Evolutionary conservation across 768 basidiomycete species (phyloP).

Genomic region (Phallus indusiatus): DNA sequence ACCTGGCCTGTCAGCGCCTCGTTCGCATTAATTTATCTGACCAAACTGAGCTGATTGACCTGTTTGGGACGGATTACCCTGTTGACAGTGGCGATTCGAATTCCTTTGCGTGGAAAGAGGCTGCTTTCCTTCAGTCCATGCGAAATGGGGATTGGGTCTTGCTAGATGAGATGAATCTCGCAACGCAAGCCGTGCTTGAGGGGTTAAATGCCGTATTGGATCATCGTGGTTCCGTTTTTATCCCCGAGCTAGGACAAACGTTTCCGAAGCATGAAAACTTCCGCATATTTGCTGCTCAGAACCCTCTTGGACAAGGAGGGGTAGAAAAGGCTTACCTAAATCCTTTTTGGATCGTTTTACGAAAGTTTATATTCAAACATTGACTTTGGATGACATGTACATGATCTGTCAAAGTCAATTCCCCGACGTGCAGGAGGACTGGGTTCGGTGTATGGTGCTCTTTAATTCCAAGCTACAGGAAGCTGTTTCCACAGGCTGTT

Average conservation of each 20-base stretch:
- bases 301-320: slow-evolving; percentile 91
- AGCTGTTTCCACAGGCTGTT: slow-evolving; percentile 50
- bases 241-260: slow-evolving; percentile 87
- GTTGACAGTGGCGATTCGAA: slow-evolving; percentile 86
- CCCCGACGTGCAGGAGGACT: slow-evolving; percentile 42
- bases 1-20: slow-evolving; percentile 63
- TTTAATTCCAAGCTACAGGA: slow-evolving; percentile 71
- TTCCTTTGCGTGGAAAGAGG: slow-evolving; percentile 96
- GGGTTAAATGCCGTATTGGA: slow-evolving; percentile 94
- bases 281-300: slow-evolving; percentile 96
- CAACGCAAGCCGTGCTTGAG: slow-evolving; percentile 92
- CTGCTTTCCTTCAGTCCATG: slow-evolving; percentile 87
- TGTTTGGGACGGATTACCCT: slow-evolving; percentile 94
- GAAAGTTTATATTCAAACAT: slow-evolving; percentile 89
- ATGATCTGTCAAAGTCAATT: slow-evolving; percentile 70
- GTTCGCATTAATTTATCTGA: slow-evolving; percentile 97
- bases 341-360: slow-evolving; percentile 98
- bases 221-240: slow-evolving; percentile 89
- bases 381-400: slow-evolving; percentile 66
- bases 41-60: slow-evolving; percentile 92
- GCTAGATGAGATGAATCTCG: slow-evolving; percentile 98
- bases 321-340: slow-evolving; percentile 93
- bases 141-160: slow-evolving; percentile 98
- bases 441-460: slow-evolving; percentile 65
- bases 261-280: slow-evolving; percentile 89